Conservation (phyloP, 306 rosid genomes). For the Gastrolobium bilobum region DNA sequence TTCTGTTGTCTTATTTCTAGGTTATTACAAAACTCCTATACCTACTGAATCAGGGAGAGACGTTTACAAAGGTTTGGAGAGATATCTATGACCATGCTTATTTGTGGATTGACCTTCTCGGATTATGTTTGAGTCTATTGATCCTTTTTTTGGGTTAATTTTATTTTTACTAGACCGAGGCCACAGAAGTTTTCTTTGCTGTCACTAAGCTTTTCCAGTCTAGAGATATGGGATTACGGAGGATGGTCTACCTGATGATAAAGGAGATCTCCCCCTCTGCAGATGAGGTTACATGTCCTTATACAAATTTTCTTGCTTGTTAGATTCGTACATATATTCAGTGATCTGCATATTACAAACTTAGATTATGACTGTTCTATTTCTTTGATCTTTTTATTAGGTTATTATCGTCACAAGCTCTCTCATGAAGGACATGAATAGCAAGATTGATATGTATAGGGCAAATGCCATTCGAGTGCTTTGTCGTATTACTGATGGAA, state of each 20-base stretch:
- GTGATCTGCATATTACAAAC: slow-evolving; percentile 36
- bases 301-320: slow-evolving; percentile 30
- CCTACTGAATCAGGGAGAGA: slow-evolving; percentile 96
- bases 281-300: slow-evolving; percentile 75
- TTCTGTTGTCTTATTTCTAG: slow-evolving; percentile 54
- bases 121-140: slow-evolving; percentile 35
- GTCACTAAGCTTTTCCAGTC: slow-evolving; percentile 99
- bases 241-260: slow-evolving; percentile 97
- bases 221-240: slow-evolving; percentile 93
- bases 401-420: slow-evolving; percentile 99
- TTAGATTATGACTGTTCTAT: slow-evolving; percentile 53
- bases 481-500: slow-evolving; percentile 96
- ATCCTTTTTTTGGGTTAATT: slow-evolving; percentile 22
- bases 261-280: slow-evolving; percentile 98
- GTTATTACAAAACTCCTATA: slow-evolving; percentile 95
- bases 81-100: slow-evolving; percentile 46
- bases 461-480: slow-evolving; percentile 99
- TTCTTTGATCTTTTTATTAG: slow-evolving; percentile 55
- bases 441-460: slow-evolving; percentile 97
- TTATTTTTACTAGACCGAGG: slow-evolving; percentile 71
- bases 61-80: slow-evolving; percentile 86
- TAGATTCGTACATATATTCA: neutral
- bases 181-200: slow-evolving; percentile 98
- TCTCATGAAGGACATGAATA: slow-evolving; percentile 99
- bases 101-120: slow-evolving; percentile 7